A percentile compares a stretch with the other conserved stretches of the same genome.
Conservation (phyloP, 1,139 yeast species). For the Pichia sp. region DNA sequence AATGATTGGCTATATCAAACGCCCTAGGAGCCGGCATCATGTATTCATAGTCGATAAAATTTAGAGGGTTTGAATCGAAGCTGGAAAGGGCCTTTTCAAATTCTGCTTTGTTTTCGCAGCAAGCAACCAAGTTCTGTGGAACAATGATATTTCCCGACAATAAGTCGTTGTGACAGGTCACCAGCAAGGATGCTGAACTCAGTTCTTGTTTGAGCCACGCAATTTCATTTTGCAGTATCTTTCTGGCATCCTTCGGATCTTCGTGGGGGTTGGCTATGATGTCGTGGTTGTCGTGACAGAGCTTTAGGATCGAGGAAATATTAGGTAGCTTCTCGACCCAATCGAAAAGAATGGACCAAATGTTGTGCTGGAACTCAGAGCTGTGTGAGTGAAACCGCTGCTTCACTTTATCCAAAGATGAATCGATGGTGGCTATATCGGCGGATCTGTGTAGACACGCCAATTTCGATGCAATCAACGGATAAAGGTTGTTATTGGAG, state of each 20-base stretch:
- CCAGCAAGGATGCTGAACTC: conserved; percentile 42
- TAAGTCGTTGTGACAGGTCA: conserved; percentile 65
- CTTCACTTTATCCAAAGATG: conserved; percentile 38
- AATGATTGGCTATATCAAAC: conserved; percentile 78
- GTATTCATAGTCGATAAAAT: conserved; percentile 76
- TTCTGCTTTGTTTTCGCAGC: not conserved
- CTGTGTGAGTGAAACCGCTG: conserved; percentile 26
- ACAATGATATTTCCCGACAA: conserved; percentile 66
- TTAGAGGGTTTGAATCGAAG: conserved; percentile 13
- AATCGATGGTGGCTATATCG: conserved; percentile 38
- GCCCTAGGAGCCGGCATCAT: conserved; percentile 77
- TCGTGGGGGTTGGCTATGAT: conserved; percentile 12
- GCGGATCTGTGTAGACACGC: conserved; percentile 64
- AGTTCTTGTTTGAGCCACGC: conserved; percentile 41
- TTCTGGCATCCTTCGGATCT: conserved; percentile 17
- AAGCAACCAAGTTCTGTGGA: conserved; percentile 26
- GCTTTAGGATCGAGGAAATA: conserved; percentile 33
- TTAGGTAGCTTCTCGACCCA: conserved; percentile 60
- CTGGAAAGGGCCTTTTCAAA: not conserved
- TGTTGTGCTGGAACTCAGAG: conserved; percentile 22
- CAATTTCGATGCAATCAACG: conserved; percentile 55
- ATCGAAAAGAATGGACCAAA: conserved; percentile 53
- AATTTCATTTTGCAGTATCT: conserved; percentile 41
- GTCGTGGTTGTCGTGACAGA: conserved; percentile 32
- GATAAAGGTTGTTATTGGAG: conserved; percentile 38